phyloP scores from a whole-genome alignment of 345 rosid species.

The Isatis tinctoria region DNA sequence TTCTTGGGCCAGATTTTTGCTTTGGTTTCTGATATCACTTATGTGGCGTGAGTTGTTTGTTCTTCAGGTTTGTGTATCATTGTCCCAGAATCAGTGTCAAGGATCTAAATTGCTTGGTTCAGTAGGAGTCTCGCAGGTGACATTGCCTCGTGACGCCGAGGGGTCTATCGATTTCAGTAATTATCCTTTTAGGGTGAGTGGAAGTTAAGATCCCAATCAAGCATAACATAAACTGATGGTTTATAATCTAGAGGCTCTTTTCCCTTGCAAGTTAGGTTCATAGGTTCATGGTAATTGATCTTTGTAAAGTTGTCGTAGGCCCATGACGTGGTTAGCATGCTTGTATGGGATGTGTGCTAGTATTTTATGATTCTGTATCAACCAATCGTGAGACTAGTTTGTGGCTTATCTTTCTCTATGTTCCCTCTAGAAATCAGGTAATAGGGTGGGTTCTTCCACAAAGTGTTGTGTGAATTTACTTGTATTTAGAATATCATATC shows the following conservation, averaged over 20 bases:
- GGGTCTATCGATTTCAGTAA: constrained; percentile 80
- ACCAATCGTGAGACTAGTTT: background rate
- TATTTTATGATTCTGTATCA: background rate
- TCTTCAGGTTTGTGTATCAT: constrained; percentile 60
- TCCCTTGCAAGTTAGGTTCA: background rate
- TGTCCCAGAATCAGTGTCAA: constrained; percentile 59
- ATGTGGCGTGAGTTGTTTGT: constrained; percentile 22
- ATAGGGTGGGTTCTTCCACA: background rate
- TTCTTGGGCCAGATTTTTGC: background rate
- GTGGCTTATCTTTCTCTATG: background rate
- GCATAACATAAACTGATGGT: constrained; percentile 1
- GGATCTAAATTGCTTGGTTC: constrained; percentile 60
- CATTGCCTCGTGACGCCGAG: constrained; percentile 76
- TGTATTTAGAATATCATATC: background rate
- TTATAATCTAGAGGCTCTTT: background rate
- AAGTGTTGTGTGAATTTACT: background rate
- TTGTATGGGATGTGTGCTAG: background rate
- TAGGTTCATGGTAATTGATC: background rate
- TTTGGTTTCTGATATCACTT: constrained; percentile 13
- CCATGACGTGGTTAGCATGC: background rate
- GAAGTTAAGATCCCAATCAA: constrained; percentile 2
- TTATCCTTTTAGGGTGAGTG: constrained; percentile 83
- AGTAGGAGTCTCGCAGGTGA: constrained; percentile 71
- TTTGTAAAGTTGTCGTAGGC: background rate
- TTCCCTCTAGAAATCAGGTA: background rate